Evolutionary conservation across 805 yeast species (phyloP).

Genomic region (Yamadazyma akitaensis): DNA sequence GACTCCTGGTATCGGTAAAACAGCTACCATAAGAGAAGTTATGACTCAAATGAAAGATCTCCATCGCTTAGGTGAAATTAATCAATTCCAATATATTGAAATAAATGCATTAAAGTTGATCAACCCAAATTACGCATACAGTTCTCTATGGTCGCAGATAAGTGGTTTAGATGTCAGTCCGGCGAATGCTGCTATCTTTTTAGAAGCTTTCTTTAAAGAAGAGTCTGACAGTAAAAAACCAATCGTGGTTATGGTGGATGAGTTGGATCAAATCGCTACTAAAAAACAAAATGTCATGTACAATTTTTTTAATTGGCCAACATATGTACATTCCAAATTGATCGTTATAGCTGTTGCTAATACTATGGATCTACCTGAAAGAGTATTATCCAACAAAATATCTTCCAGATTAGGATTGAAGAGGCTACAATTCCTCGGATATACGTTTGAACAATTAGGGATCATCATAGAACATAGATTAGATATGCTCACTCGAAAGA

Average conservation of each 20-base stretch:
- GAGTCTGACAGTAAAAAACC: conserved; percentile 43
- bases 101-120: conserved; percentile 87
- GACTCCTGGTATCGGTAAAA: conserved; percentile 97
- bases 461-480: conserved; percentile 72
- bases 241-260: conserved; percentile 81
- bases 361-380: conserved; percentile 95
- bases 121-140: conserved; percentile 79
- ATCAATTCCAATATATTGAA: conserved; percentile 69
- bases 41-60: conserved; percentile 57
- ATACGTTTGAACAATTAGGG: conserved; percentile 73
- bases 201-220: conserved; percentile 66
- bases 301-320: conserved; percentile 97
- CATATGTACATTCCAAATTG: conserved; percentile 71
- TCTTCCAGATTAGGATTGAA: conserved; percentile 88
- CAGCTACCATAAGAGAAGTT: conserved; percentile 88
- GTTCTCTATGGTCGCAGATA: conserved; percentile 73
- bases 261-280: conserved; percentile 86
- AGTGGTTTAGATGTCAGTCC: conserved; percentile 56
- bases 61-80: conserved; percentile 23
- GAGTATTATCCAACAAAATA: conserved; percentile 80
- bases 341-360: conserved; percentile 93
- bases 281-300: conserved; percentile 84
- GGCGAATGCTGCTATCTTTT: conserved; percentile 57
- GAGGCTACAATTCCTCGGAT: conserved; percentile 85
- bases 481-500: conserved; percentile 36